Evolutionary conservation across 306 rosid species (phyloP).

Genomic region (Carpinus viminea): DNA sequence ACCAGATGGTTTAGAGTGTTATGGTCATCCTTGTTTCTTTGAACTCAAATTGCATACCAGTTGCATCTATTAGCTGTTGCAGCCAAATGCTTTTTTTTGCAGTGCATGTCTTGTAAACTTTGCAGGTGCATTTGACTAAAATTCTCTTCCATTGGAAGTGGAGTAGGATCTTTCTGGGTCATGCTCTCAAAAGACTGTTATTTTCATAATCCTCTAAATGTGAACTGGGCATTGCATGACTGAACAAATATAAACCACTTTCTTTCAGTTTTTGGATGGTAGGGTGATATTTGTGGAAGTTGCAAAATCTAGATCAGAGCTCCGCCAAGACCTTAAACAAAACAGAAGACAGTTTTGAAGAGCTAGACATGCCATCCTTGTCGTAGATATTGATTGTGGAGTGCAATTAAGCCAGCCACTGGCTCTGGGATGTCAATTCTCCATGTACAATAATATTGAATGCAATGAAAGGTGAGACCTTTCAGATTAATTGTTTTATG

Average conservation of each 20-base stretch:
- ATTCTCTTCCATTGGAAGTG: background rate
- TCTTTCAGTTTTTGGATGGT: slow-evolving; percentile 82
- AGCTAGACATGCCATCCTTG: background rate
- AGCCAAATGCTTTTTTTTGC: background rate
- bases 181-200: background rate
- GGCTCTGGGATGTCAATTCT: background rate
- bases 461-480: background rate
- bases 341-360: slow-evolving; percentile 36
- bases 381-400: background rate
- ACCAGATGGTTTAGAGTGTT: background rate
- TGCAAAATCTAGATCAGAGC: slow-evolving; percentile 73
- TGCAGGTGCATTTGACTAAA: background rate
- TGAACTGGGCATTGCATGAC: slow-evolving; percentile 10
- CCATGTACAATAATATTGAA: background rate
- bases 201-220: background rate
- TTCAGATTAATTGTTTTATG: background rate
- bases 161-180: background rate
- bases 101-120: too few relatives aligned
- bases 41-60: background rate
- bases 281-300: slow-evolving; percentile 94
- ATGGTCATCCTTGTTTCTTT: background rate
- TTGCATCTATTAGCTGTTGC: background rate
- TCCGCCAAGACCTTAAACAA: slow-evolving; percentile 40
- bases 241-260: slow-evolving; percentile 19
- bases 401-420: background rate